Base-by-base conservation (phyloP, 441 rosid genomes). In the Euphorbia schlechtendalii region DNA sequence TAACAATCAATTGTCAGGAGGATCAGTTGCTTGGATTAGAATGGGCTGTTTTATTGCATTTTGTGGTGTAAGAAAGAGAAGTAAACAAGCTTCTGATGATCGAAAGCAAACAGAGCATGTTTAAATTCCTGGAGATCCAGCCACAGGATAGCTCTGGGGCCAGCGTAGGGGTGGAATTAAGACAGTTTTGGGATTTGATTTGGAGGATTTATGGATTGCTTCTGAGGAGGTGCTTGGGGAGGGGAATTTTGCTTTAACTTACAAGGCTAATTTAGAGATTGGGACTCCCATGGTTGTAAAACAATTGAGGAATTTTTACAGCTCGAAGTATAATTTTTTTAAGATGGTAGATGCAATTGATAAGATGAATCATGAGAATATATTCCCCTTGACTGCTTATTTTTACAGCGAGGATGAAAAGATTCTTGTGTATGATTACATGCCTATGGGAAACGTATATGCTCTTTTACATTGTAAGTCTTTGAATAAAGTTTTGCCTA, bases 161-260 rank as follows among this genome's bases (percentile, higher is more conserved):
- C n/a, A n/a, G n/a, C n/a, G n/a, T n/a, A n/a, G 18, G 25, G 36
- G 20, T 3, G 59, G 36, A 27, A 32, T 67, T 12, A 89, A 83
- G 27, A 53, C 38, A 73, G 89, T 63, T 92, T 91, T 72, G 84
- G 69, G 85, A 77, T 52, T 95, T 92, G 65, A 96, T 88, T 55
- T 32, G 79, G 99, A 95, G 78, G 98, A 95, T 63, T 68, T 95
- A 80, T 74, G 91, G 79, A 75, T 92, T 72, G 99, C 98, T 38
- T 91, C 99, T 0, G 98, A 98, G 0, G 98, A 94, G 81, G 99
- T 94, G 65, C 60, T 95, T 58, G 99, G 99, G 43, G 89, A 89
- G 60, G 99, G 99, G 32, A 88, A 95, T 43, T 89, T 86, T n/a
- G 99, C 98, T 51, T 92, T 98, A 8, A 87, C 98, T 1, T 95